Base-by-base conservation (phyloP, 2,329 filamentous ascomycete genomes). In the Furcasterigmium sp. region DNA sequence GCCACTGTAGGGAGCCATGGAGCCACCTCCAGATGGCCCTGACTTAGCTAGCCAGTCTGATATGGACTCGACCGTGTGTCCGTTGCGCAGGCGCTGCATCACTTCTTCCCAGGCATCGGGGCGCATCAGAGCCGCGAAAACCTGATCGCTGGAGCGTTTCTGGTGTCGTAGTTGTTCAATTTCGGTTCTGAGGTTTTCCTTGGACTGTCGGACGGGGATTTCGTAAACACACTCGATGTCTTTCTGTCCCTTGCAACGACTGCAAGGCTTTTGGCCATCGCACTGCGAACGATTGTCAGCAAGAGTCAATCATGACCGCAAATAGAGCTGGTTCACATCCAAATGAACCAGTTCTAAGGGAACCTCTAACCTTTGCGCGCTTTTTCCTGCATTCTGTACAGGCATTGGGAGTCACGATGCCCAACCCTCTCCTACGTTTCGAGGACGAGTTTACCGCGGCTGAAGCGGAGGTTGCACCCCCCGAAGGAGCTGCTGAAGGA, bases 341-440 rank as follows among this genome's bases (percentile, higher is more conserved):
- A n/a, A n/a, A n/a, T n/a, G n/a, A n/a, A n/a, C n/a, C n/a, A n/a
- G 15, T 15, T 32, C 11, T 35, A n/a, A 9, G n/a, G 5, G 9
- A 4, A 3, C 15, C 7, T 17, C 32, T 26, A 62, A 78, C 76
- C 70, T 80, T 80, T 51, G 77, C 76, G 45, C 77, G 75, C 59
- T 80, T 80, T 62, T 80, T 80, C 43, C 76, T 72, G 53, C 77
- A 80, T 55, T 80, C 77, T 15, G 73, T 80, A 55, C 77, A 80
- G 19, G 77, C 77, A 58, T 80, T 80, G 34, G 75, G 73, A 5
- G 77, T 80, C 11, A 80, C 75, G 2, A 79, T 61, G 15, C 77
- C 77, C 4, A 76, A 54, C 2, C 76, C 77, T 38, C 77, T 69
- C 38, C 72, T 67, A 14, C 76, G 65, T 55, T 79, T 80, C 3